Evolutionary conservation across 2,329 filamentous ascomycete genomes (phyloP).

Genomic region (Aspergillus ochraceus): DNA sequence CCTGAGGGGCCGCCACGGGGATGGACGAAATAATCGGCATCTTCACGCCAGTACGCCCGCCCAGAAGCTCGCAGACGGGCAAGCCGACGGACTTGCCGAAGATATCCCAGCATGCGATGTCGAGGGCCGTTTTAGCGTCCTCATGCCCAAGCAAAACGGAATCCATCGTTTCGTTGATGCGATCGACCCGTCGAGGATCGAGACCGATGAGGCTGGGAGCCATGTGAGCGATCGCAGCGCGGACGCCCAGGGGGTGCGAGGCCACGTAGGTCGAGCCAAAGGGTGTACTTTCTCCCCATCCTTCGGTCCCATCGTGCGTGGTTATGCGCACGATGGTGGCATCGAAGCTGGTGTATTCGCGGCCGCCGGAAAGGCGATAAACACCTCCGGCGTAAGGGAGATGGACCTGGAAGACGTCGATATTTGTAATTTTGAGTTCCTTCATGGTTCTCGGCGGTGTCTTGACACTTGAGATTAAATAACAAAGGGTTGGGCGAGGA

Average conservation of each 20-base stretch:
- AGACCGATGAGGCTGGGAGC: slow-evolving; percentile 25
- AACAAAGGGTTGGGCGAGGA: too few relatives aligned
- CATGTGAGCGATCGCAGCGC: slow-evolving; percentile 26
- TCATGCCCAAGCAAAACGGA: slow-evolving; percentile 21
- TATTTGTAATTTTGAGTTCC: background rate
- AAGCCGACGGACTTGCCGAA: too few relatives aligned
- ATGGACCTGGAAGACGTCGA: slow-evolving; percentile 25
- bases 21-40: slow-evolving; percentile 19
- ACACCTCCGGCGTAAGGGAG: slow-evolving; percentile 23
- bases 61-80: slow-evolving; percentile 6
- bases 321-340: slow-evolving; percentile 28
- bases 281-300: slow-evolving; percentile 29
- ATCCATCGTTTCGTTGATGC: slow-evolving; percentile 31
- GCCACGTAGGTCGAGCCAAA: slow-evolving; percentile 24
- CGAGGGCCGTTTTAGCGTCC: slow-evolving; percentile 23
- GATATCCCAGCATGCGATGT: slow-evolving; percentile 26
- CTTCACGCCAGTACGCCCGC: slow-evolving; percentile 18
- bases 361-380: slow-evolving; percentile 16
- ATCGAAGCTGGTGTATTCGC: slow-evolving; percentile 23
- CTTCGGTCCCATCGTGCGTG: slow-evolving; percentile 21
- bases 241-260: slow-evolving; percentile 22
- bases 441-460: too few relatives aligned
- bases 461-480: too few relatives aligned
- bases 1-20: background rate
- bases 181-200: slow-evolving; percentile 26